phyloP scores from a whole-genome alignment of 2,329 filamentous ascomycete genomes.

The Blastomyces parvus region DNA sequence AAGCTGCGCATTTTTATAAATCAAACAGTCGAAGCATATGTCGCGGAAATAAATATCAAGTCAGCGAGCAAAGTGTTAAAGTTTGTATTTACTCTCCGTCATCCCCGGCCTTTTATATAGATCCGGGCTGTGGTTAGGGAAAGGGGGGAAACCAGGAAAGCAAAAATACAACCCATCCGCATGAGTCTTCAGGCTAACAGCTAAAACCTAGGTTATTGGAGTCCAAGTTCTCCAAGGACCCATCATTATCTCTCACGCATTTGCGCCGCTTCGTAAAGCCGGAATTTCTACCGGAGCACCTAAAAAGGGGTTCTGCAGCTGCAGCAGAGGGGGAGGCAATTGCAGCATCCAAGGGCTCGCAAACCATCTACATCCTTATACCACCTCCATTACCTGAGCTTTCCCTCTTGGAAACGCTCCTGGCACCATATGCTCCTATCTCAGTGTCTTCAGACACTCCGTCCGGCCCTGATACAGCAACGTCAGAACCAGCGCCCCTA shows the following conservation, averaged over 20 bases:
- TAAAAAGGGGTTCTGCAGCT: slow-evolving; percentile 18
- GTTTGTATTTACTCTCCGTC: slow-evolving; percentile 20
- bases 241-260: slow-evolving; percentile 27
- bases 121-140: background rate
- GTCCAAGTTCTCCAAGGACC: slow-evolving; percentile 27
- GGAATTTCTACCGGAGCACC: slow-evolving; percentile 25
- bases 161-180: background rate
- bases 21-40: slow-evolving; percentile 33
- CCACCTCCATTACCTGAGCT: slow-evolving; percentile 32
- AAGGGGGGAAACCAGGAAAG: background rate
- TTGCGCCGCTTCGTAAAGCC: slow-evolving; percentile 35
- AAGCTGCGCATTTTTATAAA: background rate
- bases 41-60: slow-evolving; percentile 37
- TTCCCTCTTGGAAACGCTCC: slow-evolving; percentile 26
- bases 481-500: background rate
- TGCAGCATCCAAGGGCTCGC: slow-evolving; percentile 13
- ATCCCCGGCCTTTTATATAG: background rate
- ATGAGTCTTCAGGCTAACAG: slow-evolving; percentile 9
- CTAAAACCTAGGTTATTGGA: slow-evolving; percentile 30
- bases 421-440: slow-evolving; percentile 30
- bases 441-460: background rate
- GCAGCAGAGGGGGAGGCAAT: slow-evolving; percentile 9
- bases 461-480: background rate
- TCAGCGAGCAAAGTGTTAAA: slow-evolving; percentile 37
- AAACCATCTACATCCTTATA: slow-evolving; percentile 35